These are phyloP conservation scores for Pneumocystis sp. DNA, from an alignment of 1,139 yeast species.

Conservation along the genomic window DNA sequence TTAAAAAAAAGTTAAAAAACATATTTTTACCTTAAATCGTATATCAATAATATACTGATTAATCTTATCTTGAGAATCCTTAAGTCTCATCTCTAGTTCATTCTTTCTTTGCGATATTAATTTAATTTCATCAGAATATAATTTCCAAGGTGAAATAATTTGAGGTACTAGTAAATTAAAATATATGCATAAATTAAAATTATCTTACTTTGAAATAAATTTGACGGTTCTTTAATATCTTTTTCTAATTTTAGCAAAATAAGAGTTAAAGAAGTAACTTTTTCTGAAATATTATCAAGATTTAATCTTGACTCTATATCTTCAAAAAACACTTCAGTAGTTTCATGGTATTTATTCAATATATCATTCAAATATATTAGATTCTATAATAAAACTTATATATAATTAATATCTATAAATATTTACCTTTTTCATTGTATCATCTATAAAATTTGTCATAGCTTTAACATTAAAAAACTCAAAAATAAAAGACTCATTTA, in stretches of 20 bases:
- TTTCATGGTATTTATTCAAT: neutral
- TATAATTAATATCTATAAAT: neutral
- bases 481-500: neutral
- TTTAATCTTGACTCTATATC: neutral
- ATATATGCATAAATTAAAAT: neutral
- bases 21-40: constrained; percentile 1
- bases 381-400: neutral
- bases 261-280: neutral
- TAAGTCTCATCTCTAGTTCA: neutral
- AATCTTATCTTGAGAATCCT: constrained; percentile 5
- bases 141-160: constrained; percentile 4
- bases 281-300: neutral
- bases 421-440: neutral
- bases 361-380: neutral
- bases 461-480: neutral
- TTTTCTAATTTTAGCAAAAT: constrained; percentile 1
- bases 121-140: constrained; percentile 1
- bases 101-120: neutral
- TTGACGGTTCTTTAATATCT: neutral
- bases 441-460: neutral
- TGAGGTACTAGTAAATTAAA: neutral
- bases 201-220: neutral
- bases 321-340: neutral
- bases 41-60: constrained; percentile 6
- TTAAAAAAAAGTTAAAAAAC: neutral